Evolutionary conservation across 179 eudicot genomes (phyloP), one percentile per base, ranked within the genome.

Genomic region (Drosera spatulata): DNA sequence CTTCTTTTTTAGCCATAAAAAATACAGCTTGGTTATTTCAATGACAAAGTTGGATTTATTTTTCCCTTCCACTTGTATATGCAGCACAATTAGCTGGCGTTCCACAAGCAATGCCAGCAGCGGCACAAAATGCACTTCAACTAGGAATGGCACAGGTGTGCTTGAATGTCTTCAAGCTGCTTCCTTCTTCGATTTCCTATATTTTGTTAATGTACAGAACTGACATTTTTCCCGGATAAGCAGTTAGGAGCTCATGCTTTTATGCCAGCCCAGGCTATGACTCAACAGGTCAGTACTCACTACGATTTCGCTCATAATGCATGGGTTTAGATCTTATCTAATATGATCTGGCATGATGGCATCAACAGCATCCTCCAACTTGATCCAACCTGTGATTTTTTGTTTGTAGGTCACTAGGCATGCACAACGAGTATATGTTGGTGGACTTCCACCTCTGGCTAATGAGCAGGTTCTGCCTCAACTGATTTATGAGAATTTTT

Each of bases 351-450:
- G 6, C 33, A 38, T n/a, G 7, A 8, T 14, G 46, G 66, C 22
- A 42, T 33, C 40, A 59, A 56, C 58, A 53, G 15, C 14, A 10
- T n/a, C 53, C 37, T 7, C 3, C 53, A 8, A 37, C 52, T 56
- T 39, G 33, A 53, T 68, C 38, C 42, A 63, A 39, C 13, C 10
- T 57, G 52, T 12, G 45, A 37, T 47, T 33, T 54, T 11, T 60
- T 22, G 33, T 33, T 39, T 59, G 41, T 63, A 87, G 96, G 96
- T 93, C 68, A 87, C 96, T 41, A 85, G 96, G 80, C 89, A 85
- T 85, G 96, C 96, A 51, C 96, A 89, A 6, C 82, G 93, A 60
- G 96, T 87, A 41, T 85, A 87, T 73, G 96, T 87, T 60, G 96
- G 96, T 45, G 91, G 96, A 46, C 91, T 87, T 62, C 96, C 96